A percentile compares a stretch with the other conserved stretches of the same genome.
Evolutionary conservation across 2,329 filamentous ascomycete species (phyloP).

Genomic region (Karstenula rhodostoma): DNA sequence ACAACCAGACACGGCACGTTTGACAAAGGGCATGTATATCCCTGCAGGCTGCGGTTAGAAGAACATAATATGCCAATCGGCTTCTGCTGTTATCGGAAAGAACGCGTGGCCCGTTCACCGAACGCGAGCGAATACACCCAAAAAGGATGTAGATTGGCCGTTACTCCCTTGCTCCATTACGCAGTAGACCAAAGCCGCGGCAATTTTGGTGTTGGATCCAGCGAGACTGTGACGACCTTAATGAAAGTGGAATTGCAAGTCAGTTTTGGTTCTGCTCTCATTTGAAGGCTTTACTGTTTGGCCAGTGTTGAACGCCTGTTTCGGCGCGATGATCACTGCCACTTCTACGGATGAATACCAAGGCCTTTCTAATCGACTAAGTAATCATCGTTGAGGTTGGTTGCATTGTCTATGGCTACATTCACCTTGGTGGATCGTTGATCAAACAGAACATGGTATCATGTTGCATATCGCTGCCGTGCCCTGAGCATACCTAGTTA

Average conservation of each 20-base stretch:
- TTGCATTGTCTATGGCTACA: background rate
- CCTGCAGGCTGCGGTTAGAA: background rate
- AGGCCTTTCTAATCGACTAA: background rate
- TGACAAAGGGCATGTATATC: background rate
- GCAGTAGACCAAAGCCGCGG: background rate
- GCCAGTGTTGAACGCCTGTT: background rate
- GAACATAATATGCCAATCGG: background rate
- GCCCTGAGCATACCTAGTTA: background rate
- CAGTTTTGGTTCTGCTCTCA: background rate
- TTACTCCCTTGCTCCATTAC: background rate
- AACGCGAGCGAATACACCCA: background rate
- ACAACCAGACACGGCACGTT: background rate
- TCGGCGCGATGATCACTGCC: conserved; percentile 4
- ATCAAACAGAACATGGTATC: background rate
- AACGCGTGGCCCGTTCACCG: background rate
- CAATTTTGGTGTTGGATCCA: background rate
- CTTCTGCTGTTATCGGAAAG: background rate
- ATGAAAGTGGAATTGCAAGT: background rate
- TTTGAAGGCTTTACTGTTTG: background rate
- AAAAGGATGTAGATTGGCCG: background rate
- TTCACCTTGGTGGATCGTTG: background rate
- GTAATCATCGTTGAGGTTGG: background rate
- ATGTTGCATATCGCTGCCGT: background rate
- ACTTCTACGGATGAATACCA: background rate
- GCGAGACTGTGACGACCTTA: background rate